Base-by-base conservation (phyloP, 2,329 filamentous ascomycete species). In the Nigrospora osmanthi region DNA sequence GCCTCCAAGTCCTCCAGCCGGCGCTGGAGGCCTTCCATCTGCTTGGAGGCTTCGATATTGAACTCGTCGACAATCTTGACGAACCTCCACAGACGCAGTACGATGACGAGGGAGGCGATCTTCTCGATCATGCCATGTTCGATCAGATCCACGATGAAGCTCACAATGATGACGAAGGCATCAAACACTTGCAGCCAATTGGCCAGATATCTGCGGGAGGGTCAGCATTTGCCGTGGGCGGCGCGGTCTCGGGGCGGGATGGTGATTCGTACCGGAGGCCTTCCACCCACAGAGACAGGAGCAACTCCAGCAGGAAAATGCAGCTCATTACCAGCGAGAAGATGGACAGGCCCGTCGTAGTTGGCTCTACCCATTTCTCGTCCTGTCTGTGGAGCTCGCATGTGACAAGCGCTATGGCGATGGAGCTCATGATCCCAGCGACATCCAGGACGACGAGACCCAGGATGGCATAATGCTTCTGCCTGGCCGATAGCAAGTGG, bases 41-140 rank as follows among this genome's bases (percentile, higher is more conserved):
- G 70, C 61, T 85, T 81, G 33, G 76, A 65, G 2, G 80, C 80
- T 10, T 79, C 80, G 7, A 81, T 71, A 30, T 75, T 76, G 49
- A 85, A 69, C 60, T 87, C 83, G 55, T 87, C 80, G 7, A 84
- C 76, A 42, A 86, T 83, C 66, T 86, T 85, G 58, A 85, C 78
- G 38, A 87, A 72, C 14, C 83, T 73, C 78, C 81, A 85, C 4
- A 87, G 67, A 43, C 83, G 77, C 38, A 87, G 65, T 4, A 85
- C 70, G 28, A 87, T 71, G 40, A 87, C 73, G n/a, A 87, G 66
- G 1, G 79, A 83, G 1, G 75, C 80, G 39, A 83, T 77, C 55
- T 85, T 78, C 59, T 82, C 78, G 6, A 78, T 62, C 2, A 77
- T 62, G 38, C 81, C 82, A 34, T 74, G 72, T 14, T 81, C 69